Evolutionary conservation across 768 basidiomycete genomes (phyloP).

Genomic region (Tylopilus sp.): DNA sequence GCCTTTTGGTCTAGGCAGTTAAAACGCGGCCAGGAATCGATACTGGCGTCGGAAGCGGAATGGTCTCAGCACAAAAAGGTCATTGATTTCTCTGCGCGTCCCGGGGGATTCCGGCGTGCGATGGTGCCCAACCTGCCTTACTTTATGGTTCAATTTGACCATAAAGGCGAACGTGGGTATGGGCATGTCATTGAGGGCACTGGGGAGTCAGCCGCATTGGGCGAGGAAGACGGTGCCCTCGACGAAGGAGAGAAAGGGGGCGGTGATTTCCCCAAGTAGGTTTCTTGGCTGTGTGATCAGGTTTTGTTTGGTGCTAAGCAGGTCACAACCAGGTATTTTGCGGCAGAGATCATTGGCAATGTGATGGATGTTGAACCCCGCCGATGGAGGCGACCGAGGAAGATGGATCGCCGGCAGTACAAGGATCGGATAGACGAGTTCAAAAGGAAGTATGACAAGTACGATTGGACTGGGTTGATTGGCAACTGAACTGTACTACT

Average conservation of each 20-base stretch:
- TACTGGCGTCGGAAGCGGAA: slow-evolving; percentile 87
- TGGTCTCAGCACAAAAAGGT: slow-evolving; percentile 99
- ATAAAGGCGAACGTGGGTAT: slow-evolving; percentile 97
- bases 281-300: not conserved
- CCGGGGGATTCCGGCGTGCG: slow-evolving; percentile 90
- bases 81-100: slow-evolving; percentile 86
- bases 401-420: slow-evolving; percentile 67
- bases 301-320: slow-evolving; percentile 2
- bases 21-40: slow-evolving; percentile 67
- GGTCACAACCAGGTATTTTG: slow-evolving; percentile 72
- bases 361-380: slow-evolving; percentile 84
- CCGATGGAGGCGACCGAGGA: slow-evolving; percentile 77
- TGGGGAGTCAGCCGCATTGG: slow-evolving; percentile 56
- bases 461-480: slow-evolving; percentile 80
- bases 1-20: slow-evolving; percentile 2
- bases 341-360: slow-evolving; percentile 91
- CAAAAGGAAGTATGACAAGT: slow-evolving; percentile 71
- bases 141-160: slow-evolving; percentile 98
- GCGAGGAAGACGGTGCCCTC: slow-evolving; percentile 59
- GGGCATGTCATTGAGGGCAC: slow-evolving; percentile 97
- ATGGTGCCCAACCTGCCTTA: slow-evolving; percentile 98
- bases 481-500: slow-evolving; percentile 28
- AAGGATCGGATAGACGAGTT: slow-evolving; percentile 66
- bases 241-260: slow-evolving; percentile 90
- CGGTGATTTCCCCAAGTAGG: slow-evolving; percentile 85